Conservation (phyloP, 2,329 filamentous ascomycete genomes). For the Graphiopsis chlorocephala region DNA sequence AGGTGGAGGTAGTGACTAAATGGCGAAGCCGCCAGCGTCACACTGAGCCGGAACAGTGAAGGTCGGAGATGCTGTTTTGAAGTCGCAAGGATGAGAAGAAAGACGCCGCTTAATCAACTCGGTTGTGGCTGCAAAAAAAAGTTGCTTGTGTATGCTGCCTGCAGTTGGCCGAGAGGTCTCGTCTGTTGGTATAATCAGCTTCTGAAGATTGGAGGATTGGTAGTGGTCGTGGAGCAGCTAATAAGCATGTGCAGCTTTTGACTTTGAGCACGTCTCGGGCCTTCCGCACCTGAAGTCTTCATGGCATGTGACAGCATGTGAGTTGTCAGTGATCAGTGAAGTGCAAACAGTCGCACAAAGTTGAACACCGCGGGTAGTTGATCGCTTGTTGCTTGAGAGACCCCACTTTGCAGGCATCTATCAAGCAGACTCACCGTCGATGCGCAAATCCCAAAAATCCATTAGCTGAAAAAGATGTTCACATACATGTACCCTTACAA, state of each 20-base stretch:
- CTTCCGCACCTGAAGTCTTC: neutral
- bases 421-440: neutral
- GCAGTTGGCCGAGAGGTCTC: neutral
- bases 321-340: neutral
- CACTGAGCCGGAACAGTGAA: neutral
- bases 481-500: conserved; percentile 14
- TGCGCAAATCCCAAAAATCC: neutral
- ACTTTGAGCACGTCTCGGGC: neutral
- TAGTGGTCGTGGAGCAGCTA: neutral
- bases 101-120: neutral
- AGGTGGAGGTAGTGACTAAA: neutral
- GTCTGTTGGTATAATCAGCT: neutral
- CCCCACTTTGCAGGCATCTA: neutral
- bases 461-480: neutral
- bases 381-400: neutral
- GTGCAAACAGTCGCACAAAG: neutral
- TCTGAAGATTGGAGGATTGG: neutral
- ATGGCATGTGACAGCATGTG: neutral
- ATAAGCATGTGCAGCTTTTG: neutral
- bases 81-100: neutral
- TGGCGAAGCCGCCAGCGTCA: neutral
- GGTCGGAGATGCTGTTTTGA: neutral
- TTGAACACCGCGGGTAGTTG: neutral
- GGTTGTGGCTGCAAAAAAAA: neutral
- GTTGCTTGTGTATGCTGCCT: neutral